A percentile compares a stretch with the other conserved stretches of the same genome.
phyloP scores from a whole-genome alignment of 306 rosid species.

The Pterocarpus santalinus region DNA sequence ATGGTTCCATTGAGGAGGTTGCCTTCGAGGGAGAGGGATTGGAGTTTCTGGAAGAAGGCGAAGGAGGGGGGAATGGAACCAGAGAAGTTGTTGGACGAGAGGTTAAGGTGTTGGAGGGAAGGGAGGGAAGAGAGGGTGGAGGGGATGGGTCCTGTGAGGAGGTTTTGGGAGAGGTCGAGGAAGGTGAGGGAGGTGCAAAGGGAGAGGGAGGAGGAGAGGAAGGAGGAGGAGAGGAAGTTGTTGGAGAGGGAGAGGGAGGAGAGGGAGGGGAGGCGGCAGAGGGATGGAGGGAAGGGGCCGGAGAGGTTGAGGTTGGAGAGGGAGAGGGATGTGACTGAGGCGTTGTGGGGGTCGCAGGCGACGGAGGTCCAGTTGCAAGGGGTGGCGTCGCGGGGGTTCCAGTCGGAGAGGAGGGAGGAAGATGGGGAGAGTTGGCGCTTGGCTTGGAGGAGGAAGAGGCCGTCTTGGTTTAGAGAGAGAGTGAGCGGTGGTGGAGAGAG shows the following conservation, averaged over 20 bases:
- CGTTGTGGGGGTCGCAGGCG: conserved; percentile 48
- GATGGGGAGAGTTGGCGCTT: conserved; percentile 51
- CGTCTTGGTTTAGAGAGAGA: conserved; percentile 73
- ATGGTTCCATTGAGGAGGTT: conserved; percentile 65
- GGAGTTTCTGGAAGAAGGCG: conserved; percentile 52
- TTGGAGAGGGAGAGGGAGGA: conserved; percentile 52
- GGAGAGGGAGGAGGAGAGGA: conserved; percentile 40
- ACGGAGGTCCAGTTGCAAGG: conserved; percentile 75
- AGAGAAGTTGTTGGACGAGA: conserved; percentile 71
- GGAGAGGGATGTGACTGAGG: conserved; percentile 52
- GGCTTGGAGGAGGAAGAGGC: conserved; percentile 64
- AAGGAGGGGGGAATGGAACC: conserved; percentile 65
- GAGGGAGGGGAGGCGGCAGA: conserved; percentile 77
- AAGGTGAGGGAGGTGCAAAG: conserved; percentile 52
- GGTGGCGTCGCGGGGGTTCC: conserved; percentile 63
- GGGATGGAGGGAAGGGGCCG: conserved; percentile 61
- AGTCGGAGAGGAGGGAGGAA: conserved; percentile 51
- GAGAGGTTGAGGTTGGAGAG: conserved; percentile 41
- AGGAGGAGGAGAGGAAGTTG: conserved; percentile 55
- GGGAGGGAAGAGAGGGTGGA: conserved; percentile 52
- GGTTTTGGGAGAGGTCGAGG: conserved; percentile 65
- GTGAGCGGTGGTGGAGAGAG: conserved; percentile 33
- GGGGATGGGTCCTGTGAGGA: conserved; percentile 65
- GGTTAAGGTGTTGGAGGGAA: conserved; percentile 56
- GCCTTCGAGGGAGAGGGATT: conserved; percentile 46